Conservation (phyloP, 1,284 basidiomycete genomes). For the Ceratobasidium sp. region DNA sequence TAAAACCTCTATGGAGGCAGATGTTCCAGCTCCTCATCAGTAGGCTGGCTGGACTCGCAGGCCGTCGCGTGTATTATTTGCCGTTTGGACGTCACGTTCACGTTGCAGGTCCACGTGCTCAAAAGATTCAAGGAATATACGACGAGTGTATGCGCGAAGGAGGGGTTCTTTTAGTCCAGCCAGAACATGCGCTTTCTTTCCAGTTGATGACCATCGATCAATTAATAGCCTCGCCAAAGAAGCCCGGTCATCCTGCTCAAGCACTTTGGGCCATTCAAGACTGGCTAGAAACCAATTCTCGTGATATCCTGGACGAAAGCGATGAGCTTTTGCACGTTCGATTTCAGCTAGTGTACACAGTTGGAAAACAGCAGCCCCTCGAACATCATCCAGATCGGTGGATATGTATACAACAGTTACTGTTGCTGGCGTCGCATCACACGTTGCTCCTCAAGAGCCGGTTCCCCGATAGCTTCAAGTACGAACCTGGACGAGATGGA, state of each 20-base stretch:
- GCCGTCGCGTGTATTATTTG: constrained; percentile 62
- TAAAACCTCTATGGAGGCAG: constrained; percentile 57
- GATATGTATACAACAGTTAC: constrained; percentile 58
- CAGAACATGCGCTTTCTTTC: constrained; percentile 65
- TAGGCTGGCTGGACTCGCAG: constrained; percentile 59
- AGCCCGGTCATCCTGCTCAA: constrained; percentile 10
- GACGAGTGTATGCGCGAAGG: constrained; percentile 55
- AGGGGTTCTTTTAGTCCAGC: constrained; percentile 62
- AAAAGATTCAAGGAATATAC: constrained; percentile 52
- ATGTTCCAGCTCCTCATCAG: constrained; percentile 63
- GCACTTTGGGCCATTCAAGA: constrained; percentile 50
- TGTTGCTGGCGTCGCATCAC: constrained; percentile 50
- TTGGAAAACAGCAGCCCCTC: constrained; percentile 54
- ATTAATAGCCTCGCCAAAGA: constrained; percentile 44
- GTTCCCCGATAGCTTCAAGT: neutral
- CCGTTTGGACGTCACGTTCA: constrained; percentile 61
- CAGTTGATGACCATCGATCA: constrained; percentile 59
- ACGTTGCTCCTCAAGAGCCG: constrained; percentile 8
- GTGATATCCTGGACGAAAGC: constrained; percentile 65
- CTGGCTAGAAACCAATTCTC: constrained; percentile 55
- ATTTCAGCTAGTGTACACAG: constrained; percentile 63
- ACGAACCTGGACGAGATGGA: constrained; percentile 17
- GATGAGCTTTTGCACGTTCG: constrained; percentile 63
- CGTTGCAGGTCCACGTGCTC: constrained; percentile 47
- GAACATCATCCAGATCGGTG: constrained; percentile 62